A percentile compares a stretch with the other conserved stretches of the same genome.
Conservation (phyloP, 495 filamentous ascomycete species). For the Penicillium robsamsonii region DNA sequence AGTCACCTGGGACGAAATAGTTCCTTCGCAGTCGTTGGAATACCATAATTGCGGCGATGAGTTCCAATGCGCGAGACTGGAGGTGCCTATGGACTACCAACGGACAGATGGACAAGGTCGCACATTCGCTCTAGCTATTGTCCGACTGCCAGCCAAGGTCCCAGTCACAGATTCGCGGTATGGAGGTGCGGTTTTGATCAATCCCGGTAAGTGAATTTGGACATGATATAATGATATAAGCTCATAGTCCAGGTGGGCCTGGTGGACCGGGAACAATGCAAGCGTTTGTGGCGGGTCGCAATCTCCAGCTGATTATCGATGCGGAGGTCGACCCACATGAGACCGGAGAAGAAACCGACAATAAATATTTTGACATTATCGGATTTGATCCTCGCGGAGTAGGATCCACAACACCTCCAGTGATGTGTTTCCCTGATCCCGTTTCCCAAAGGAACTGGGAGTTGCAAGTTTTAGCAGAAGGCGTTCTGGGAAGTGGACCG, state of each 20-base stretch:
- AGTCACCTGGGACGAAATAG: conserved; percentile 31
- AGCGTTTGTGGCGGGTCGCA: conserved; percentile 32
- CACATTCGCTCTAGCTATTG: conserved; percentile 49
- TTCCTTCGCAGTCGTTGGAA: conserved; percentile 29
- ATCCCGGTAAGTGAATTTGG: conserved; percentile 38
- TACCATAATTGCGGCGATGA: conserved; percentile 43
- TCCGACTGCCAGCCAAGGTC: conserved; percentile 49
- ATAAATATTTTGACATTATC: conserved; percentile 55
- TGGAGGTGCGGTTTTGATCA: conserved; percentile 46
- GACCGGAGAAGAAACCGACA: background rate
- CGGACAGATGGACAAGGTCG: conserved; percentile 34
- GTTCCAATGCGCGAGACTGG: conserved; percentile 54
- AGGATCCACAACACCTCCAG: conserved; percentile 46
- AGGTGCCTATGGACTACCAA: conserved; percentile 58
- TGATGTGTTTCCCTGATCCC: conserved; percentile 48
- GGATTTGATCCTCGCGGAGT: conserved; percentile 57
- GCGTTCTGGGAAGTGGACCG: conserved; percentile 39
- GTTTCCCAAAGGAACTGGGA: conserved; percentile 41
- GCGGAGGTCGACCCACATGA: conserved; percentile 29
- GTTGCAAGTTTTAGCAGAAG: conserved; percentile 39
- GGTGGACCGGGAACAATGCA: conserved; percentile 49
- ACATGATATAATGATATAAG: background rate
- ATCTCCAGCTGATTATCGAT: conserved; percentile 45
- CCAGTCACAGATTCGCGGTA: conserved; percentile 45
- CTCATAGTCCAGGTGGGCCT: conserved; percentile 41